A percentile compares a stretch with the other conserved stretches of the same genome.
Conservation (phyloP, 192 early-diverging fungal species). For the Obelidium mucronatum region DNA sequence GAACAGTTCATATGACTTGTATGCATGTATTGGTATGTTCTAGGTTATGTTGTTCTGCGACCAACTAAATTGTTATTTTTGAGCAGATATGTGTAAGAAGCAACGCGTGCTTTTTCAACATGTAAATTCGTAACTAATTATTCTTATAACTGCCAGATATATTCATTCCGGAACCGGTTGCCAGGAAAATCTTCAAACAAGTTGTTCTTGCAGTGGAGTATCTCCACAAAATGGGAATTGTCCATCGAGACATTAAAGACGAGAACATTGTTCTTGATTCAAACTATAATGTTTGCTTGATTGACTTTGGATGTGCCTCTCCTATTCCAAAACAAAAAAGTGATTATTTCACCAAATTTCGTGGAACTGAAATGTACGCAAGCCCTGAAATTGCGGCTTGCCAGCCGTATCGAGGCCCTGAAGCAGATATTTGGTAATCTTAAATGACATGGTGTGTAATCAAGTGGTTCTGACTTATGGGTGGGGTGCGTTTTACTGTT, state of each 20-base stretch:
- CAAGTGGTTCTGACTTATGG: too few species aligned
- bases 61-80: background rate
- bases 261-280: conserved; percentile 60
- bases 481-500: too few species aligned
- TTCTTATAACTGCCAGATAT: too few species aligned
- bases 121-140: too few species aligned
- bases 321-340: conserved; percentile 42
- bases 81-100: background rate
- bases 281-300: conserved; percentile 52
- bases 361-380: conserved; percentile 58
- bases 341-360: conserved; percentile 54
- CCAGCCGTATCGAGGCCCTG: conserved; percentile 51
- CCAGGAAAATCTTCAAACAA: conserved; percentile 51
- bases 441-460: too few species aligned
- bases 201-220: conserved; percentile 54
- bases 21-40: conserved; percentile 56
- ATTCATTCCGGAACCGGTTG: conserved; percentile 33
- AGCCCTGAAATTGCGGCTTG: conserved; percentile 51
- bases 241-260: conserved; percentile 59
- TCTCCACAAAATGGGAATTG: conserved; percentile 38
- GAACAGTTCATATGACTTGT: conserved; percentile 53
- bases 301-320: conserved; percentile 59
- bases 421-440: conserved; percentile 62
- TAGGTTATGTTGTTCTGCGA: background rate
- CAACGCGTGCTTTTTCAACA: background rate